These are phyloP conservation scores for Microcera coccophila DNA, from an alignment of 2,329 filamentous ascomycete genomes.

Conservation along the genomic window DNA sequence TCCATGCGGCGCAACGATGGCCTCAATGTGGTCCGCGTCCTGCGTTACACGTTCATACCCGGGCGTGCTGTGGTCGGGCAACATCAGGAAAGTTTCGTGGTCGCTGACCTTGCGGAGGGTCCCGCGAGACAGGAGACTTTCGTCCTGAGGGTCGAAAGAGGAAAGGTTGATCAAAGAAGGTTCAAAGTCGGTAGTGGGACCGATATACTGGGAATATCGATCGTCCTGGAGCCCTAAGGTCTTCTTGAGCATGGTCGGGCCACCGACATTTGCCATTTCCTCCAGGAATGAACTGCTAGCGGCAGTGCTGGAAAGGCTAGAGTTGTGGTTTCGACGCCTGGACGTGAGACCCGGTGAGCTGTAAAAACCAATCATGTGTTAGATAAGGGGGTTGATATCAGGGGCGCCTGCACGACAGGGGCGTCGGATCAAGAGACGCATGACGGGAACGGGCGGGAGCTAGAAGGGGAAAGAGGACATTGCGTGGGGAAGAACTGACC, in stretches of 20 bases:
- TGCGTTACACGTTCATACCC: constrained; percentile 67
- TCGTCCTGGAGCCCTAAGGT: constrained; percentile 73
- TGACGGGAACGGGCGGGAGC: constrained; percentile 1
- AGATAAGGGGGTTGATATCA: constrained; percentile 32
- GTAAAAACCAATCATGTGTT: constrained; percentile 46
- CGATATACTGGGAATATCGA: constrained; percentile 79
- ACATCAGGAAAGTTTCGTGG: constrained; percentile 73
- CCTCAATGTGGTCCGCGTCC: constrained; percentile 69
- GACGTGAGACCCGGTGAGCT: constrained; percentile 55
- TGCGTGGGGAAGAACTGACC: constrained; percentile 49
- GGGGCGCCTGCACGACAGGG: constrained; percentile 13
- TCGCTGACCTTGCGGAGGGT: constrained; percentile 73
- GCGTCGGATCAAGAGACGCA: constrained; percentile 19
- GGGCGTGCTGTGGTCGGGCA: constrained; percentile 69
- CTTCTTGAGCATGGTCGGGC: constrained; percentile 61
- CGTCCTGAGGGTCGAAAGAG: constrained; percentile 74
- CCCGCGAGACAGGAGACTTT: constrained; percentile 67
- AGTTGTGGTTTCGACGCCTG: constrained; percentile 50
- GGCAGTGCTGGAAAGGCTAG: constrained; percentile 58
- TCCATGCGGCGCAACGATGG: constrained; percentile 72
- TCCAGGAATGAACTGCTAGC: constrained; percentile 62
- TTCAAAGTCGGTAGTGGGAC: constrained; percentile 78
- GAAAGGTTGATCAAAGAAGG: constrained; percentile 79
- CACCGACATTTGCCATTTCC: constrained; percentile 68
- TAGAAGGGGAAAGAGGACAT: not conserved